Base-by-base conservation (phyloP, 179 eudicot species). In the Drosera spatulata region DNA sequence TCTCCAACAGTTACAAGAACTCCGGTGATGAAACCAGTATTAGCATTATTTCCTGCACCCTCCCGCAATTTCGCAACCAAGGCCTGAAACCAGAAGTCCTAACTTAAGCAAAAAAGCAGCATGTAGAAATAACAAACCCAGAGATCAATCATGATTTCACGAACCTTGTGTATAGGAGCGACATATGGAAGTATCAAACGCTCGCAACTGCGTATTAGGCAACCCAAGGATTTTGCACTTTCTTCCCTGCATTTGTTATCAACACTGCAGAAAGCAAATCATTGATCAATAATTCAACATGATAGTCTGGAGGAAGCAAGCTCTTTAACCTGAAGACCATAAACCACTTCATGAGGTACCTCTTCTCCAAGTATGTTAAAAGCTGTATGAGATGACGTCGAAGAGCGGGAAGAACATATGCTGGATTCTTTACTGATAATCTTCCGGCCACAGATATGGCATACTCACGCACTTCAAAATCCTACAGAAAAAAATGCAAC, bases 361-460 rank as follows among this genome's bases (percentile, higher is more conserved):
- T 94, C 72, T 94, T 95, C 65, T 82, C 87, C 62, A 94, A 72
- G 79, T 94, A 87, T 38, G 84, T 94, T 72, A 94, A 71, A 62
- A 94, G 64, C 60, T 94, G 97, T 70, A 90, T 94, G 55, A 94
- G 96, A 80, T 86, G 90, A 72, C 97, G 94, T 54, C 99, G 97
- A 58, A 94, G 96, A 67, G 99, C 99, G 15, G 99, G 99, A 65
- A 90, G 95, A 75, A 94, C 99, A 80, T 94, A 87, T 65, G 99
- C 99, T 62, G 99, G 99, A 87, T 94, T 94, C 76, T 90, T 94
- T 74, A 83, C 99, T 66, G 99, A 85, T 62, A 94, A 73, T 56
- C 99, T 85, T 58, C 96, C 99, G 45, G 94, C 94, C 63, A 86
- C 82, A 45, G 96, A 83, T 50, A 94, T 94, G 50, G 99, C 86